Evolutionary conservation across 1,139 yeast species (phyloP).

Genomic region (Hemisphaericaspora xylofermentans): DNA sequence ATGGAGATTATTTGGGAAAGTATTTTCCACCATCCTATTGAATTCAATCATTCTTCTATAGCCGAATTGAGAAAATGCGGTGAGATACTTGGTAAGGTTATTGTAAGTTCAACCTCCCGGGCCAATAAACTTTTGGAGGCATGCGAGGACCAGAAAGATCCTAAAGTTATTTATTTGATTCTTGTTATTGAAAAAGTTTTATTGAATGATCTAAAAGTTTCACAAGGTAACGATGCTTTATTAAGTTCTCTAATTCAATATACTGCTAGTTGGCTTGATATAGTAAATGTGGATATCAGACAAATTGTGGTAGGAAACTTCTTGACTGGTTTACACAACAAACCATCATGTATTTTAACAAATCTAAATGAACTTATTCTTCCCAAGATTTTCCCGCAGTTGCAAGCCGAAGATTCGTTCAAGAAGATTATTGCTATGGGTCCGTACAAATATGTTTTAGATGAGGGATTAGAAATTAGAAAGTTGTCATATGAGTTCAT

Average conservation of each 20-base stretch:
- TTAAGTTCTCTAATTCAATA: conserved; percentile 15
- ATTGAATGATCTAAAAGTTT: conserved; percentile 21
- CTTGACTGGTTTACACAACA: conserved; percentile 61
- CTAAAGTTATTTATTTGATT: conserved; percentile 27
- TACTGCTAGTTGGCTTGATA: conserved; percentile 20
- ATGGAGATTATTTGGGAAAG: conserved; percentile 16
- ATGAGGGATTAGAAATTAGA: conserved; percentile 74
- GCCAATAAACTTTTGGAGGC: conserved; percentile 13
- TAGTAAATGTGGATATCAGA: conserved; percentile 41
- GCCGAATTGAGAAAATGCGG: conserved; percentile 32
- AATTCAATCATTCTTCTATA: conserved; percentile 13
- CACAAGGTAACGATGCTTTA: conserved; percentile 11
- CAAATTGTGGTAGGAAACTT: conserved; percentile 61
- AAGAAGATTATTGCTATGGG: conserved; percentile 78
- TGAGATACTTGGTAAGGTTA: conserved; percentile 29
- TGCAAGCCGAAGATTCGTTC: conserved; percentile 54
- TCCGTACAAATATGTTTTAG: conserved; percentile 80
- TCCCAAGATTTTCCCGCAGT: conserved; percentile 55
- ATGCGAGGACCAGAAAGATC: conserved; percentile 16
- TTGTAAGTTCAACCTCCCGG: conserved; percentile 19
- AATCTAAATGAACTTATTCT: conserved; percentile 68
- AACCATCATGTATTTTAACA: conserved; percentile 58
- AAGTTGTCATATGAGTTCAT: conserved; percentile 72
- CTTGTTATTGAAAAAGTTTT: conserved; percentile 36
- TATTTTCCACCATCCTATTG: conserved; percentile 20